A percentile compares a stretch with the other conserved stretches of the same genome.
Evolutionary conservation across 352 stramenopile genomes (phyloP).

Genomic region (Pythium chondricola): DNA sequence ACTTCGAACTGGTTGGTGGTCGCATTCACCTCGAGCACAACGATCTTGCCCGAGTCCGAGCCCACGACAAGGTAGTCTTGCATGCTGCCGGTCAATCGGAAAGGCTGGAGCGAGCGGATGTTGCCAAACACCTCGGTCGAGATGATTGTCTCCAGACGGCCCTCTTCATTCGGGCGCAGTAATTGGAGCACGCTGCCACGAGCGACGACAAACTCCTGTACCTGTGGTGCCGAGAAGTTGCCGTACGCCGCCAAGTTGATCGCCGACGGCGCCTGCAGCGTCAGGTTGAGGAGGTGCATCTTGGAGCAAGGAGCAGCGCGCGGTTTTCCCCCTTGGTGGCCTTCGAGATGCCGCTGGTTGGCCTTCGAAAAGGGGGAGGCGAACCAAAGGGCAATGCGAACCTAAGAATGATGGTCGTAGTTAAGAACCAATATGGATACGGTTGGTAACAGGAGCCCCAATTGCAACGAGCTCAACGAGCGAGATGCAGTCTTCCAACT

Average conservation of each 20-base stretch:
- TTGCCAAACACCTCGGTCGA: slow-evolving; percentile 88
- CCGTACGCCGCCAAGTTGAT: slow-evolving; percentile 85
- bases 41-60: slow-evolving; percentile 94
- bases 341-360: slow-evolving; percentile 1
- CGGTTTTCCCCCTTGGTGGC: not conserved
- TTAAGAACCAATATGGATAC: too few species aligned
- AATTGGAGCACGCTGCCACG: slow-evolving; percentile 93
- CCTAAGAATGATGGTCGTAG: slow-evolving; percentile 19
- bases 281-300: slow-evolving; percentile 88
- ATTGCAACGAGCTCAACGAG: too few species aligned
- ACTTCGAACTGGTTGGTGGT: slow-evolving; percentile 65
- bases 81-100: slow-evolving; percentile 79
- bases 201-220: slow-evolving; percentile 94
- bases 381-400: slow-evolving; percentile 1
- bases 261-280: slow-evolving; percentile 76
- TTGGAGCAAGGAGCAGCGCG: not conserved
- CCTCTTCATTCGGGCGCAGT: slow-evolving; percentile 72
- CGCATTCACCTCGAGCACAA: slow-evolving; percentile 93
- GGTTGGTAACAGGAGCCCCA: not conserved
- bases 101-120: slow-evolving; percentile 88
- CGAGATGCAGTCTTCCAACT: too few species aligned
- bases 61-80: slow-evolving; percentile 96
- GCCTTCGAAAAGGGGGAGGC: slow-evolving; percentile 12
- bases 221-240: slow-evolving; percentile 88
- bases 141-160: slow-evolving; percentile 72